Base-by-base conservation (phyloP, 768 basidiomycete species). In the Tephrocybe sp. region DNA sequence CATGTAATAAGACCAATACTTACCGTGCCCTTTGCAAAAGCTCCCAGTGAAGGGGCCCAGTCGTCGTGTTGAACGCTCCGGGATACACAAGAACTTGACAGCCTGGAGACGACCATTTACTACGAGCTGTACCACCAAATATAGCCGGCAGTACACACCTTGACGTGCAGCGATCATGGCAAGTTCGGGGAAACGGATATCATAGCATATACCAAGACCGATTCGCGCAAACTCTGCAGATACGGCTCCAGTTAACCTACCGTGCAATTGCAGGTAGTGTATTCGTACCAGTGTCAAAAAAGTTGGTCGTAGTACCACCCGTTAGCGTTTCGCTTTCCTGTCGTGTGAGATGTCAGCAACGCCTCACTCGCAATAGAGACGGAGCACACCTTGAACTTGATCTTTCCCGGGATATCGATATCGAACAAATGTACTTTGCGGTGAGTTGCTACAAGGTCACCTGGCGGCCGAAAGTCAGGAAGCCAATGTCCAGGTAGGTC, bases 341-440 rank as follows among this genome's bases (percentile, higher is more conserved):
- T 15, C 35, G 19, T 37, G 11, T 12, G 28, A 30, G 28, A 7
- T n/a, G 32, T 34, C 32, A 34, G 7, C n/a, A 37, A 12, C 4
- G n/a, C 9, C 5, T 19, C 18, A 37, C 36, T 7, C 11, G 19
- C 15, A 9, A n/a, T 35, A 24, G 40, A 35, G 24, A 35, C 28
- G 16, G 19, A 31, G 34, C 56, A 35, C 48, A 85, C 92, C 75
- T 90, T 91, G 78, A 94, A 94, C 16, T 68, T 90, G 64, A 96
- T 93, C 64, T 90, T 86, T 13, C 92, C 92, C 0, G 89, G 89
- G 44, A 99, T 96, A 62, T 98, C 93, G 53, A 98, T 98, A 64
- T 99, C 96, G 67, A 98, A 99, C 4, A 99, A 74, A 63, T 99
- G 97, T 1, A 98, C 80, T 68, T 99, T 99, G 45, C 96, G 86